Conservation (phyloP, 164 flowering plant species). For the Stephania cephalantha region DNA sequence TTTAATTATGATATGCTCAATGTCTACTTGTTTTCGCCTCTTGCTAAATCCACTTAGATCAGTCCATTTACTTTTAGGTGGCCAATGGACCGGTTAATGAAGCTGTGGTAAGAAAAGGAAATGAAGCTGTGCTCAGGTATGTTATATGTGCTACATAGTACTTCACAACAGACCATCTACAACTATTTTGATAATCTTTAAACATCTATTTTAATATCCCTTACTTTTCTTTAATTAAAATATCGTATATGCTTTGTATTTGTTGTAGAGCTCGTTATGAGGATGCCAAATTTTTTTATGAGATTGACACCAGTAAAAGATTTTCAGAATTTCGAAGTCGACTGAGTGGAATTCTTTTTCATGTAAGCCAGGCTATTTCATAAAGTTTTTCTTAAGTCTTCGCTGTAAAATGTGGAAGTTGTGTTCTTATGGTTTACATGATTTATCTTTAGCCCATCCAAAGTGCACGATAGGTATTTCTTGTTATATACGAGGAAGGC, state of each 20-base stretch:
- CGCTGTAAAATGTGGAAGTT: no score
- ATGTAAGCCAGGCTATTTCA: slow-evolving; percentile 42
- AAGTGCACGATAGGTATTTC: no score
- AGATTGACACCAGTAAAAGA: slow-evolving; percentile 65
- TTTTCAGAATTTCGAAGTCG: slow-evolving; percentile 62
- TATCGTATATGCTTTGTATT: background rate
- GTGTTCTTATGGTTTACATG: no score
- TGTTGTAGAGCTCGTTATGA: slow-evolving; percentile 91
- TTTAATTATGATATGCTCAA: background rate
- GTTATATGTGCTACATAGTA: slow-evolving; percentile 1
- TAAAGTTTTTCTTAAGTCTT: background rate
- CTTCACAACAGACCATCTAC: background rate
- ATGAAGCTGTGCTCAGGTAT: slow-evolving; percentile 97
- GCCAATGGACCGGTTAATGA: slow-evolving; percentile 86
- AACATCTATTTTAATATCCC: background rate
- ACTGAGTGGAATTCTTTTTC: slow-evolving; percentile 83
- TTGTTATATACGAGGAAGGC: no score
- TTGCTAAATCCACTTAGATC: background rate
- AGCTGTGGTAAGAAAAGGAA: slow-evolving; percentile 71
- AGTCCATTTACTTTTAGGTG: slow-evolving; percentile 42
- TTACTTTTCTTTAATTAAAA: background rate
- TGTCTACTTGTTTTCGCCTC: background rate
- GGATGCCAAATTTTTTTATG: slow-evolving; percentile 97
- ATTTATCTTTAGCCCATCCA: no score
- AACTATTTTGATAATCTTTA: background rate